Percentiles rank a stretch among this genome's conserved stretches.
Evolutionary conservation across 768 basidiomycete species (phyloP).

Genomic region (Auricularia auricula-judae): DNA sequence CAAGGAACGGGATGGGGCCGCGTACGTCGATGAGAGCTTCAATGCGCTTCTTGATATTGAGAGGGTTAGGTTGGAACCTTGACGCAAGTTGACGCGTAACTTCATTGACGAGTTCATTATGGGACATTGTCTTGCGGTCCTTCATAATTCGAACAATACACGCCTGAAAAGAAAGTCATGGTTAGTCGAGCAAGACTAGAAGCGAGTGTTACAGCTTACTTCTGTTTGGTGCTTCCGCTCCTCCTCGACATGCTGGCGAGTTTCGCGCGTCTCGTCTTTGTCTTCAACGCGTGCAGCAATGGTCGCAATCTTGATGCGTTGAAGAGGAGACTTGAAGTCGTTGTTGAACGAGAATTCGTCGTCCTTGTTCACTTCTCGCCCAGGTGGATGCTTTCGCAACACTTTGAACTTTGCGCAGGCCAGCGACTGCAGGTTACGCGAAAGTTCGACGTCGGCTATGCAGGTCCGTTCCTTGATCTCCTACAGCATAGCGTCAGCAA

Average conservation of each 20-base stretch:
- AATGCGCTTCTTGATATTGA: constrained; percentile 85
- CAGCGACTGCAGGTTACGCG: constrained; percentile 89
- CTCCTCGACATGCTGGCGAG: constrained; percentile 81
- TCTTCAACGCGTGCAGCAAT: constrained; percentile 82
- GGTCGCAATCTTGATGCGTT: constrained; percentile 88
- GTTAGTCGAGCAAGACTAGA: not conserved
- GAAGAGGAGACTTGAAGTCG: constrained; percentile 68
- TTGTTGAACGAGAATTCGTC: constrained; percentile 89
- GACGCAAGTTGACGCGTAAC: constrained; percentile 75
- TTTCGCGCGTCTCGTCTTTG: constrained; percentile 80
- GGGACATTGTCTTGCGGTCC: constrained; percentile 77
- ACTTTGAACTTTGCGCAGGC: constrained; percentile 93
- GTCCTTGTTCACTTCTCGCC: constrained; percentile 61
- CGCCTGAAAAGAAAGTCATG: constrained; percentile 40
- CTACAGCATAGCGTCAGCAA: constrained; percentile 28
- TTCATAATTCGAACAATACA: constrained; percentile 98
- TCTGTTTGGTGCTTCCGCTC: constrained; percentile 84
- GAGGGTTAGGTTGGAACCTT: constrained; percentile 80
- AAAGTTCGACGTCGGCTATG: constrained; percentile 68
- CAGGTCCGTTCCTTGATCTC: constrained; percentile 70
- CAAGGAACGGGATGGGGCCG: constrained; percentile 1
- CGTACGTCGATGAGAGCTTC: constrained; percentile 87
- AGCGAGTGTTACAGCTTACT: constrained; percentile 27
- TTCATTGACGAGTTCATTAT: constrained; percentile 84
- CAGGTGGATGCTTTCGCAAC: constrained; percentile 80